phyloP scores from a whole-genome alignment of 2,329 filamentous ascomycete genomes.

The Botrytis fragariae region DNA sequence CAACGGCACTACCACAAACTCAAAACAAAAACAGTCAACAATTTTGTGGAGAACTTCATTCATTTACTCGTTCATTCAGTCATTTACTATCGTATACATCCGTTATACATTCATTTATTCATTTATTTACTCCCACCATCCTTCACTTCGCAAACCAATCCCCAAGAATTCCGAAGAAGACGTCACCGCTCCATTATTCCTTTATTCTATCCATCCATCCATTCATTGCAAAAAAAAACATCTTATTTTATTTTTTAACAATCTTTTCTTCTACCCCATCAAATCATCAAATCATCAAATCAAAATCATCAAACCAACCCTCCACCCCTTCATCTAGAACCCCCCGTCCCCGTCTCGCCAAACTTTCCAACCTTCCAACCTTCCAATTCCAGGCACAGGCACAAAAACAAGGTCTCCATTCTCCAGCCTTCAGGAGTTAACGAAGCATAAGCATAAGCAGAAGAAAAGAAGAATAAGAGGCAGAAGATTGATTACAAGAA shows the following conservation, averaged over 20 bases:
- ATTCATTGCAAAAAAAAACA: neutral
- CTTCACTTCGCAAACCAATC: neutral
- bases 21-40: neutral
- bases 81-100: neutral
- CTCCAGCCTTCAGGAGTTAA: neutral
- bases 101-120: neutral
- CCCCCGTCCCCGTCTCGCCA: neutral
- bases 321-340: neutral
- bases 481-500: neutral
- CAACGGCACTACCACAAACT: constrained; percentile 3
- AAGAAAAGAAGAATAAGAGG: neutral
- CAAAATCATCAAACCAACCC: neutral
- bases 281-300: neutral
- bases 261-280: neutral
- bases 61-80: neutral
- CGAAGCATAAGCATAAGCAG: neutral
- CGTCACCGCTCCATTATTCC: neutral
- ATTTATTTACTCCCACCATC: neutral
- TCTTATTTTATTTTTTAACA: neutral
- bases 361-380: neutral
- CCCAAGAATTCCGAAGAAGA: neutral
- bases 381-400: neutral
- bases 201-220: neutral
- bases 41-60: neutral
- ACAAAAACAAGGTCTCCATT: neutral